phyloP scores from a whole-genome alignment of 176 grass and related monocot genomes.

The Ensete glaucum region DNA sequence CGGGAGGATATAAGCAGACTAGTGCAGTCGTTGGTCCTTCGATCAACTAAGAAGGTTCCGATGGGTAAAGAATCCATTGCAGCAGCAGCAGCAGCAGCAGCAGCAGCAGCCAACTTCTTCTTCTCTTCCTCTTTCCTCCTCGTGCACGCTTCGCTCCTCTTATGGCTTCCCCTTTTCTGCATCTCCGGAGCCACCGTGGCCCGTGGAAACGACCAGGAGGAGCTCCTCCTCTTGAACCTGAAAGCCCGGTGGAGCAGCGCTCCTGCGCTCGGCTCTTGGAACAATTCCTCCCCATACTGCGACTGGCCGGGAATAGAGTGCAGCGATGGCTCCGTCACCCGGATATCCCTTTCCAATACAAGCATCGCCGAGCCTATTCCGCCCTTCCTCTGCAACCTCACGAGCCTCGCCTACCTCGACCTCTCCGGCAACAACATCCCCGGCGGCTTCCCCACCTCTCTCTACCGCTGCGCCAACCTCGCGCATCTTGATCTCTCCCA shows the following conservation, averaged over 20 bases:
- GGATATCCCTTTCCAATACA: not conserved
- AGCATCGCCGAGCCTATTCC: conserved; percentile 28
- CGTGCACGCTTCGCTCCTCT: not conserved
- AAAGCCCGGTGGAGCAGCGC: conserved; percentile 26
- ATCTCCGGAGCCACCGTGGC: conserved; percentile 11
- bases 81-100: not conserved
- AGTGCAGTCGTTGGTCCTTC: too few relatives aligned
- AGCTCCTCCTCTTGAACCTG: conserved; percentile 30
- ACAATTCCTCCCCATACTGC: conserved; percentile 32
- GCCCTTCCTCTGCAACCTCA: conserved; percentile 31
- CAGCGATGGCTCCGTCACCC: conserved; percentile 14
- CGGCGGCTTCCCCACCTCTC: conserved; percentile 36
- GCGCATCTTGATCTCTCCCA: conserved; percentile 38
- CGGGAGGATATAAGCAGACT: too few relatives aligned
- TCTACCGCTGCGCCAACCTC: conserved; percentile 46
- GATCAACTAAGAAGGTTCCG: not conserved
- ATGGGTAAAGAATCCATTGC: conserved; percentile 13
- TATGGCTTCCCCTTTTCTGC: conserved; percentile 13
- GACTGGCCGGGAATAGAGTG: conserved; percentile 37
- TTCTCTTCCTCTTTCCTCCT: not conserved
- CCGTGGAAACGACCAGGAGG: conserved; percentile 11
- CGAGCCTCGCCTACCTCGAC: conserved; percentile 42
- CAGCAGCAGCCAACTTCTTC: not conserved
- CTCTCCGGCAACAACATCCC: conserved; percentile 48
- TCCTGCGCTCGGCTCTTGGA: conserved; percentile 41